Percentiles rank a stretch among this genome's conserved stretches.
phyloP scores from a whole-genome alignment of 345 rosid genomes.

The Syzygium jambos region DNA sequence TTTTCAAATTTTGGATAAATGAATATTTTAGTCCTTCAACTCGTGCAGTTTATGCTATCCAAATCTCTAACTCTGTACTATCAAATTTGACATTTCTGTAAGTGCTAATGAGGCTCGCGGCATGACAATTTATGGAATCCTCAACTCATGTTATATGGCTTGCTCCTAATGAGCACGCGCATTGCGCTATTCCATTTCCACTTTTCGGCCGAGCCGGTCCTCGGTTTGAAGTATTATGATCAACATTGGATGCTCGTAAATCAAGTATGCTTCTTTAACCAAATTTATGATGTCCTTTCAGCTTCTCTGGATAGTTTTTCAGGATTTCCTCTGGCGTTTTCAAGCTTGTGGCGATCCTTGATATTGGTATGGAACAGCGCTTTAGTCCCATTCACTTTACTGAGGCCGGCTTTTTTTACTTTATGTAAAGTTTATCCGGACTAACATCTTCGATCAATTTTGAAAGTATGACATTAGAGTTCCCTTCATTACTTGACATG shows the following conservation, averaged over 20 bases:
- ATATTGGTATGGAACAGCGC: background rate
- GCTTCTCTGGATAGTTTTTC: background rate
- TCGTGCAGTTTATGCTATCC: too few relatives aligned
- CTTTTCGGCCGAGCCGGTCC: background rate
- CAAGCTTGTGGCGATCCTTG: background rate
- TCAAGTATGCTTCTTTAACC: background rate
- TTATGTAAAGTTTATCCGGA: too few relatives aligned
- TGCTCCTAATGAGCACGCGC: too few relatives aligned
- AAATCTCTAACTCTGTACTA: too few relatives aligned
- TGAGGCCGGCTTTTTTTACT: background rate
- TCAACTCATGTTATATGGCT: background rate
- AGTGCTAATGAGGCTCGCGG: too few relatives aligned
- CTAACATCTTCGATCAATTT: background rate
- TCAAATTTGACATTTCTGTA: too few relatives aligned
- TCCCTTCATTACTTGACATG: background rate
- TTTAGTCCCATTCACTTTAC: background rate
- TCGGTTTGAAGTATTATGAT: background rate
- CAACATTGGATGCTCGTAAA: background rate
- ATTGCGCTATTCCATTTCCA: background rate
- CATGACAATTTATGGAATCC: background rate
- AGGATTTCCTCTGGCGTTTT: background rate
- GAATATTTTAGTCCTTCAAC: too few relatives aligned
- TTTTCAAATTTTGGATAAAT: too few relatives aligned
- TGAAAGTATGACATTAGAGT: background rate
- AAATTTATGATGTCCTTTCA: background rate